Percentiles rank a stretch among this genome's conserved stretches.
Conservation (phyloP, 1,284 basidiomycete species). For the Microbotryum lychnidis-dioicae region DNA sequence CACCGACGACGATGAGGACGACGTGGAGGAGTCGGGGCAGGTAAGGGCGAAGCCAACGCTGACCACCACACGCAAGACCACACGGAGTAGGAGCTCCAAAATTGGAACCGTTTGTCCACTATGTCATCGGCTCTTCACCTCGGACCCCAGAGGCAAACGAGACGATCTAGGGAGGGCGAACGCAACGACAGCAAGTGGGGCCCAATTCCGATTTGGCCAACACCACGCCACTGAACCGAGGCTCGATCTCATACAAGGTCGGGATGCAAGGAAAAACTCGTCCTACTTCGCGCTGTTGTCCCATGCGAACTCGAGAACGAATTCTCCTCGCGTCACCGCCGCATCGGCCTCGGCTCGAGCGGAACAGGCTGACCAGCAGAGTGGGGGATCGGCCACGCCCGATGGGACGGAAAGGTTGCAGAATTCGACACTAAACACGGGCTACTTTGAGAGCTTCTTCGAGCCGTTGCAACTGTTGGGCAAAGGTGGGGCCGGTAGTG, state of each 20-base stretch:
- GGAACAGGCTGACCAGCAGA: too few relatives aligned
- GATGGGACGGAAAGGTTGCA: conserved; percentile 2
- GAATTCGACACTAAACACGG: conserved; percentile 24
- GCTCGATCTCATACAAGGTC: background rate
- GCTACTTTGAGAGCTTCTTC: conserved; percentile 34
- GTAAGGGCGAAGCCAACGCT: background rate
- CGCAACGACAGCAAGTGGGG: too few relatives aligned
- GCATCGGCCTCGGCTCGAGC: too few relatives aligned
- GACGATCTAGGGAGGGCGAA: too few relatives aligned
- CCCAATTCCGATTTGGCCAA: background rate
- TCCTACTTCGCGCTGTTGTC: conserved; percentile 21
- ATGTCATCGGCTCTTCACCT: conserved; percentile 6
- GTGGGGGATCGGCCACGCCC: background rate
- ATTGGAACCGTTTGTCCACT: conserved; percentile 13
- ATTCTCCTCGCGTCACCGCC: conserved; percentile 13
- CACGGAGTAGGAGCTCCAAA: background rate
- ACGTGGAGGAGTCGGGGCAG: background rate
- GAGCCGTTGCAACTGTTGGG: conserved; percentile 28
- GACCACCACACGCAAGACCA: background rate
- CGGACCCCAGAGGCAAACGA: too few relatives aligned
- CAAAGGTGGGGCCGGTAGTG: conserved; percentile 26
- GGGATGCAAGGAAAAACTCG: background rate
- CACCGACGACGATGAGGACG: background rate
- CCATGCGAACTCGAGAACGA: conserved; percentile 17
- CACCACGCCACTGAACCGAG: background rate